Evolutionary conservation across 2,329 filamentous ascomycete species (phyloP), one percentile per base, ranked within the genome.

Genomic region (Didymella glomerata): DNA sequence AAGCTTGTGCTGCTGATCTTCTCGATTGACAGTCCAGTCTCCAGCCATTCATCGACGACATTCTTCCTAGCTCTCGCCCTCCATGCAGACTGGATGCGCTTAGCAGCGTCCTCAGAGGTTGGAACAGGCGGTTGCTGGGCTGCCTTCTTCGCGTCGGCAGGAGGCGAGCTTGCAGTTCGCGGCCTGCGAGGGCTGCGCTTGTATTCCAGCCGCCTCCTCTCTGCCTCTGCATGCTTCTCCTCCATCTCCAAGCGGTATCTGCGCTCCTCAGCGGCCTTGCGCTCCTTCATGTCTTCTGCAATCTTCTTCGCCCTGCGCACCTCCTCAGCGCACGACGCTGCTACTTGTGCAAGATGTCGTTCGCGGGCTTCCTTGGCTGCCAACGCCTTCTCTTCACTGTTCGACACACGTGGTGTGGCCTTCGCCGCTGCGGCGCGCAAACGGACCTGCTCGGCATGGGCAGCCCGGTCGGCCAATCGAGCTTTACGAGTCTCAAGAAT

Each of bases 401-500:
- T 83, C 2, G 85, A 86, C 30, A 80, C 86, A 65, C 89, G 86
- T 20, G 88, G 85, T 7, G 87, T 83, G 2, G 90, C 87, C 77
- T 92, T 93, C 60, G 87, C 90, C 57, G 90, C 76, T 10, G 90
- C 90, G 42, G 91, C 91, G 34, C 90, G 85, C 61, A 92, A 78
- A 50, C 91, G 88, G 16, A 95, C 91, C 74, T 93, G 92, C 76
- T 95, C 91, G 22, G 90, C 91, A 76, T 95, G 91, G 8, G 90
- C 90, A 27, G 91, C 91, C 55, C 91, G 84, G 75, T 93, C 91
- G 54, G 91, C 91, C 18, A 95, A 83, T 20, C 91, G 86, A 14
- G 91, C 90, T 73, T 91, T 92, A 61, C 91, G 88, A 66, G 90
- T 89, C 76, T 93, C 91, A 62, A 94, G 85, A 58, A 94, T 93